Base-by-base conservation (phyloP, 208 protist species). In the Leishmania martiniquensis region DNA sequence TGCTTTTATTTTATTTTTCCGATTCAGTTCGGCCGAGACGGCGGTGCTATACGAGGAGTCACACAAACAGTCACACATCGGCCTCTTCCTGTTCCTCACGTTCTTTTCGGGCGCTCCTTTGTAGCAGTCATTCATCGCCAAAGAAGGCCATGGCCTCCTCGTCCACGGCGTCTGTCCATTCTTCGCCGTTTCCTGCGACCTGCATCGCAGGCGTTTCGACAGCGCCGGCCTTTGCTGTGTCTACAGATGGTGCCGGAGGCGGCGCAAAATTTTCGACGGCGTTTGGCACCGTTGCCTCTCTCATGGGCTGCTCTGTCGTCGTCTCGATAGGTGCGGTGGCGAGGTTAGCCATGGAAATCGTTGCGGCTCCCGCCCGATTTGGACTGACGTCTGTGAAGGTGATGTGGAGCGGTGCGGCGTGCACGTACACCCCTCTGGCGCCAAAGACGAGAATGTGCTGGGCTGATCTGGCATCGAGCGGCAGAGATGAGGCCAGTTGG, bases 81-180 rank as follows among this genome's bases (percentile, higher is more conserved):
- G 0, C 12, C 25, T 32, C 17, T 32, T 47, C 63, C 39, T 25
- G 63, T 13, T n/a, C 22, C 32, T 29, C 34, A n/a, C 22, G 5
- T 68, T 22, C 17, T 34, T 39, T 45, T 68, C 22, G n/a, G 13
- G 3, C 39, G 4, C 22, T n/a, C 39, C 13, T 32, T 25, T 39
- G 29, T 49, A 3, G 2, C 2, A 47, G 4, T 45, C n/a, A 76
- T 12, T 85, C 76, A 39, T 88, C 83, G 55, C 29, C 47, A 49
- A 92, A 92, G 54, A 89, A 92, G 62, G 79, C 83, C n/a, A 87
- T 49, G 10, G 76, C 87, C 67, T 91, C 87, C 22, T 91, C 87
- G 34, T 91, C 87, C 0, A 78, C 73, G 15, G 82, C 70, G 17
- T 71, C 77, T 10, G 47, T 75, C 79, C 80, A 81, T n/a, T 78